Base-by-base conservation (phyloP, 306 rosid genomes). In the Rosa rugosa region DNA sequence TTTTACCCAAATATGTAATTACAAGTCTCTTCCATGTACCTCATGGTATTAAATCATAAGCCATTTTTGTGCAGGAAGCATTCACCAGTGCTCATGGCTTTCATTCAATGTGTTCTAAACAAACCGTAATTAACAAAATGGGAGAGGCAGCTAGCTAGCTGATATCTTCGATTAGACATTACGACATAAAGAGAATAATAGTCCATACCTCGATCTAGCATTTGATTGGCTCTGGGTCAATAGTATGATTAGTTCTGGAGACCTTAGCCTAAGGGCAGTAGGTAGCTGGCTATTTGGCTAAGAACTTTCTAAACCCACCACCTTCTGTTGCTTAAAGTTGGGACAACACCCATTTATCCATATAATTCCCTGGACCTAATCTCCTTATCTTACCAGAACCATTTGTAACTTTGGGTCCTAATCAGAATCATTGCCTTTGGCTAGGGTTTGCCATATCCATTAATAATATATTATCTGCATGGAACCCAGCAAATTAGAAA, bases 311-410 rank as follows among this genome's bases (percentile, higher is more conserved):
- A 74, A 54, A 11, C 78, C 83, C 86, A 79, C 81, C 80, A 75
- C 6, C 8, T 18, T 17, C 0, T 71, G 84, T 83, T 80, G 81
- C 77, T 62, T 80, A 83, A 83, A 83, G 81, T 17, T 27, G 16
- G 44, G 81, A 79, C 83, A 79, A 16, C 63, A 53, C 25, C 79
- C 82, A 65, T 49, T 45, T 3, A 25, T 11, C 60, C 71, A 49
- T 50, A 45, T 69, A 69, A 69, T 71, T 44, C 53, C 69, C 10
- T 63, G 75, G 44, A 77, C 65, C 75, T 44, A 47, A 72, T 59
- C 72, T 56, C 72, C 80, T 60, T 41, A 83, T 75, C 86, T 70
- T 64, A 69, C 75, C 75, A 62, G 75, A 83, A 79, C 67, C 27
- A 45, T 46, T 8, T 57, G 53, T 44, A 5, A 25, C 68, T 47